Evolutionary conservation across 495 filamentous ascomycete genomes (phyloP).

Genomic region (Penicillium simplicissimum): DNA sequence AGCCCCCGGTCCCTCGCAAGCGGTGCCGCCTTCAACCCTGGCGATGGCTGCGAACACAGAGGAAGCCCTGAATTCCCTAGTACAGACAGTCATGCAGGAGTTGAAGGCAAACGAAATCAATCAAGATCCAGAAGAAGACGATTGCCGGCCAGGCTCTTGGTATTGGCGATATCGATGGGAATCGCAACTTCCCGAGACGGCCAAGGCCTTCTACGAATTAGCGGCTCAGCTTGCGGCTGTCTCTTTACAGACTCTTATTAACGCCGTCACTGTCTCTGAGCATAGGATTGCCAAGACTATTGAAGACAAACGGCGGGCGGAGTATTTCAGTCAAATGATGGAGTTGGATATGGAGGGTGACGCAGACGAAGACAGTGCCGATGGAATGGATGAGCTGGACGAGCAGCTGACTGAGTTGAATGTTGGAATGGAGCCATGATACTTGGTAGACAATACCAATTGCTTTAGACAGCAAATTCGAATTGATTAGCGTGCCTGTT

Average conservation of each 20-base stretch:
- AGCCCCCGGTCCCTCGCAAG: slow-evolving; percentile 10
- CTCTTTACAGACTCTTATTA: slow-evolving; percentile 47
- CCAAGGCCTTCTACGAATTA: slow-evolving; percentile 55
- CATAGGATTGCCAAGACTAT: slow-evolving; percentile 43
- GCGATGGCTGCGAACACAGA: slow-evolving; percentile 24
- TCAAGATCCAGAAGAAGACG: slow-evolving; percentile 30
- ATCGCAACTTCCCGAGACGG: slow-evolving; percentile 56
- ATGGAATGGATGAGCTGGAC: slow-evolving; percentile 31
- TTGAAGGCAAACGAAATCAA: slow-evolving; percentile 34
- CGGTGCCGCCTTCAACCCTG: slow-evolving; percentile 1
- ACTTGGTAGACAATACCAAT: not conserved
- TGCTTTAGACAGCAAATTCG: not conserved
- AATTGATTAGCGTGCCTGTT: not conserved
- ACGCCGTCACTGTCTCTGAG: slow-evolving; percentile 51
- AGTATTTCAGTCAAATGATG: slow-evolving; percentile 27
- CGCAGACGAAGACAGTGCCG: slow-evolving; percentile 27
- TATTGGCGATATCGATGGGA: slow-evolving; percentile 59
- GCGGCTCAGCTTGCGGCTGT: slow-evolving; percentile 54
- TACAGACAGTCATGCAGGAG: slow-evolving; percentile 40
- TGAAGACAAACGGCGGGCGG: slow-evolving; percentile 35
- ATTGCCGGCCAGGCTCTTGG: slow-evolving; percentile 51
- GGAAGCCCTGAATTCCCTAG: slow-evolving; percentile 33
- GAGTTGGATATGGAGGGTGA: slow-evolving; percentile 17
- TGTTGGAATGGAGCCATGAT: slow-evolving; percentile 19
- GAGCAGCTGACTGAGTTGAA: slow-evolving; percentile 33